Base-by-base conservation (phyloP, 306 rosid species). In the Citrullus amarus region DNA sequence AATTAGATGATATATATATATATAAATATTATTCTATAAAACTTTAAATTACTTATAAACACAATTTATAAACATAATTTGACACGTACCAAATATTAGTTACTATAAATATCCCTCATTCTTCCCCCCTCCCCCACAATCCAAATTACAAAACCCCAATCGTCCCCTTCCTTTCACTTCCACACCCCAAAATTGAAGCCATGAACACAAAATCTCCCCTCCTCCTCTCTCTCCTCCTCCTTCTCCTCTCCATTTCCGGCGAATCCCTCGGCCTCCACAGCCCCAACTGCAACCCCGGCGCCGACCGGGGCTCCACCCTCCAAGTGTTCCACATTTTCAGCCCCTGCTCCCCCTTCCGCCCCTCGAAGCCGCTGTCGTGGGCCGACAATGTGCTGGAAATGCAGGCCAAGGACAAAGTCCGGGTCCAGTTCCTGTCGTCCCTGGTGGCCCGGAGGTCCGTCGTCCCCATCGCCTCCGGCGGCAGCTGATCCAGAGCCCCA, bases 401-500 rank as follows among this genome's bases (percentile, higher is more conserved):
- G 50, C 86, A 60, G 78, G 85, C 89, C 58, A 79, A 85, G 59
- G 99, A 95, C 92, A 88, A 85, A 20, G 79, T 83, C 9, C 83
- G 99, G 81, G 25, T 95, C 53, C 90, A 78, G 53, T 88, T 80
- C 81, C 79, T 92, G 39, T 68, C 96, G 3, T 87, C 85, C 87
- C 68, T 92, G 0, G 86, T 74, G 2, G 90, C 89, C 2, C 25
- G 78, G 38, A 88, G 79, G n/a, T 90, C 99, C 5, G 68, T 85
- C 13, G 88, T 85, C 25, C 99, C 99, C 20, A 81, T 95, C 12
- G 97, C 97, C 13, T 95, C 97, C 0, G 99, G 8, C 65, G 99
- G 59, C 99, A 92, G 76, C 84, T 95, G 14, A 86, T 83, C 0
- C 97, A 92, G 80, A 95, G 91, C 85, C 92, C 99, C 1, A 85